phyloP scores from a whole-genome alignment of 164 flowering plant species.

The Santalum album region DNA sequence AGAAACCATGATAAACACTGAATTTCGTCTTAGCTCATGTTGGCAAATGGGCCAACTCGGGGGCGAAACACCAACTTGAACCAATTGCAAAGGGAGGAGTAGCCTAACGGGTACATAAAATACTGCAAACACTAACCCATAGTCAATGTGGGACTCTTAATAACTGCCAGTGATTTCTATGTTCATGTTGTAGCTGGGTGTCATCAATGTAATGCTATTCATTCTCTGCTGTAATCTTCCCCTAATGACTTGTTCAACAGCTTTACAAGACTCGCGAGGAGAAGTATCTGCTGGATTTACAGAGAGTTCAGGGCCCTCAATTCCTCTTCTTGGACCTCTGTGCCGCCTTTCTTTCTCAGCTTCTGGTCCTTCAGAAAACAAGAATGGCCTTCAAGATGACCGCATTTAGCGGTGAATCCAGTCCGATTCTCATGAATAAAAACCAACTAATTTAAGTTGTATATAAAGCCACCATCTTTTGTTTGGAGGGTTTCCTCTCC shows the following conservation, averaged over 20 bases:
- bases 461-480: not conserved
- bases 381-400: not conserved
- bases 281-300: conserved; percentile 64
- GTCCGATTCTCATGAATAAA: conserved; percentile 11
- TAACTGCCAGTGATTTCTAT: no score
- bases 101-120: no score
- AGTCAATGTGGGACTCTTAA: no score
- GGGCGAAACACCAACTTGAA: no score
- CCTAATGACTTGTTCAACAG: conserved; percentile 17
- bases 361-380: conserved; percentile 38
- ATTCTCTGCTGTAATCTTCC: not conserved
- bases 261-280: conserved; percentile 64
- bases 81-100: no score
- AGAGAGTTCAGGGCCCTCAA: conserved; percentile 64
- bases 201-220: not conserved
- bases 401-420: not conserved
- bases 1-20: no score
- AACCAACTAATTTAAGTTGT: not conserved
- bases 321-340: conserved; percentile 63
- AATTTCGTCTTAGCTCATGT: no score
- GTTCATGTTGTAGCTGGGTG: no score
- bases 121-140: no score
- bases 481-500: not conserved
- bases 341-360: conserved; percentile 71
- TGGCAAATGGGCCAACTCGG: no score